Evolutionary conservation across 768 basidiomycete species (phyloP).

Genomic region (Podaxis sp.): DNA sequence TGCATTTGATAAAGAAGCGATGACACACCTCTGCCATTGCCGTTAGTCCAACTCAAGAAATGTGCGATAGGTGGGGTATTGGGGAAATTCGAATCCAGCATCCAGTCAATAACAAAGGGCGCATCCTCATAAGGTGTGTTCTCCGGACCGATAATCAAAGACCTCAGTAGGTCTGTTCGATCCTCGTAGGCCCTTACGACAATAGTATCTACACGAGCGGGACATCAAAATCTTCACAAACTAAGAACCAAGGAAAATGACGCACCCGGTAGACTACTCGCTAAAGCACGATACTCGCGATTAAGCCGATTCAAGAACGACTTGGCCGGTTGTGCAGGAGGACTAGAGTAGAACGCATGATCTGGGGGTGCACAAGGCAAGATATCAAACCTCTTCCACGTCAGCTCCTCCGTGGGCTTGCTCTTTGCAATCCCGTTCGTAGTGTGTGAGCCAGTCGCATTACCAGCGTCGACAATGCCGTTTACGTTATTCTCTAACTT

Average conservation of each 20-base stretch:
- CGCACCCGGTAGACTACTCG: constrained; percentile 80
- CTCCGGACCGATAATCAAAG: constrained; percentile 87
- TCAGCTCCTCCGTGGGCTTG: constrained; percentile 20
- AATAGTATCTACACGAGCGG: constrained; percentile 63
- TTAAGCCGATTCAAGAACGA: constrained; percentile 73
- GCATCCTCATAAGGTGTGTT: constrained; percentile 96
- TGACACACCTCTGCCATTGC: constrained; percentile 77
- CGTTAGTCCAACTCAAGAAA: constrained; percentile 94
- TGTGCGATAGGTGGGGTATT: constrained; percentile 82
- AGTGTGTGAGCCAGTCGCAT: not conserved
- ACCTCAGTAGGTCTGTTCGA: constrained; percentile 81
- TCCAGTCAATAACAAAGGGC: constrained; percentile 95
- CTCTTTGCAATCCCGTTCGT: constrained; percentile 31
- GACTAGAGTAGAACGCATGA: constrained; percentile 73
- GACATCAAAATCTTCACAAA: not conserved
- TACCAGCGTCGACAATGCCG: not conserved
- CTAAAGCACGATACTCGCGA: constrained; percentile 81
- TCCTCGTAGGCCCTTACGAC: constrained; percentile 90
- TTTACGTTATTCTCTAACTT: not conserved
- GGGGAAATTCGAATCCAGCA: constrained; percentile 82
- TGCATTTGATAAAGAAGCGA: constrained; percentile 4
- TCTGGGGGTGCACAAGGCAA: constrained; percentile 74
- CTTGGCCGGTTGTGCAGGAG: constrained; percentile 66
- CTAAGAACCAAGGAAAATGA: constrained; percentile 1
- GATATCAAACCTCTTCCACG: constrained; percentile 83